phyloP scores from a whole-genome alignment of 768 basidiomycete genomes.

The Crassisporium funariophilum region DNA sequence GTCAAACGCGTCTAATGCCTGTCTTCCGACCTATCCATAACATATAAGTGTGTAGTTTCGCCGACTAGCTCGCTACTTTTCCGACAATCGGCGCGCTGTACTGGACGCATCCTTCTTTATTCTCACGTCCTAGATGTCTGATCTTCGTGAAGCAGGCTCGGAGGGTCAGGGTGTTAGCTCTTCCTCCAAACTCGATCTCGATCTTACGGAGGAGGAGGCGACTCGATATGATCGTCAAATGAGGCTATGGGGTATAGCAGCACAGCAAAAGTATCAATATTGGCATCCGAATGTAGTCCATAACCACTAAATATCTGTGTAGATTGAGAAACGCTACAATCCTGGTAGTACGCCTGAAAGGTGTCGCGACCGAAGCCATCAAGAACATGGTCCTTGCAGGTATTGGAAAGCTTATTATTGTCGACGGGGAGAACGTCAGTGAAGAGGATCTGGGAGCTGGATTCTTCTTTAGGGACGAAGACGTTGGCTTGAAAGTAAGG shows the following conservation, averaged over 20 bases:
- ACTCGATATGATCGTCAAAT: constrained; percentile 97
- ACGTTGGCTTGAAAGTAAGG: constrained; percentile 86
- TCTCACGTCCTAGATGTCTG: constrained; percentile 11
- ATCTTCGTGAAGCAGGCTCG: constrained; percentile 12
- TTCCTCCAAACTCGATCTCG: too few relatives aligned
- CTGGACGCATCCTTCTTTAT: background rate
- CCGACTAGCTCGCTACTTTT: constrained; percentile 5
- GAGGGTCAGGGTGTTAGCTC: constrained; percentile 24
- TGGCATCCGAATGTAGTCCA: constrained; percentile 7
- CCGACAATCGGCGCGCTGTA: constrained; percentile 1
- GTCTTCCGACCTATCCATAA: constrained; percentile 6
- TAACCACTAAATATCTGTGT: constrained; percentile 20
- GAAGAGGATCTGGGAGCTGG: constrained; percentile 90
- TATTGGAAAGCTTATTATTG: constrained; percentile 84
- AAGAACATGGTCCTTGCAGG: constrained; percentile 98
- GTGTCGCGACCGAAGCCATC: constrained; percentile 89
- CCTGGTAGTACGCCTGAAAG: constrained; percentile 74
- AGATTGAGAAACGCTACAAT: constrained; percentile 96
- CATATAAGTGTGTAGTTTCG: constrained; percentile 3
- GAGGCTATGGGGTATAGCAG: constrained; percentile 96
- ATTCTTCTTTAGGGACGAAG: constrained; percentile 92
- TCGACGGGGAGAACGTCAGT: constrained; percentile 74
- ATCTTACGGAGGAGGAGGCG: constrained; percentile 68
- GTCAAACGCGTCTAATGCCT: constrained; percentile 8
- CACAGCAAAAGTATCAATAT: constrained; percentile 79